Conservation (phyloP, 176 grass and related monocot species). For the Dendrocalamus sinicus region DNA sequence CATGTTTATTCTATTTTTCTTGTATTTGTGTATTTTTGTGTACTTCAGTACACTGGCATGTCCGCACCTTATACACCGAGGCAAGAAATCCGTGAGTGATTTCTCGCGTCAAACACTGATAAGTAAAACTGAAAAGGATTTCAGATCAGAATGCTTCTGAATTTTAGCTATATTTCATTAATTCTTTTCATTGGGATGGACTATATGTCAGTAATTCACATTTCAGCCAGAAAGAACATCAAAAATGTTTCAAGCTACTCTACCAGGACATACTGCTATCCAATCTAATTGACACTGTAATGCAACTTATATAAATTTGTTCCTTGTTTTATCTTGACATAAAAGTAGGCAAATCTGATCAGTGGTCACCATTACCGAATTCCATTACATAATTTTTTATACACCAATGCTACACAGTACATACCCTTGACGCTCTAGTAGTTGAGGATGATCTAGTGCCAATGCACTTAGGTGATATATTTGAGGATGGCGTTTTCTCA, state of each 20-base stretch:
- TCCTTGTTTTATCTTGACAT: not conserved
- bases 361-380: not conserved
- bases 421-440: constrained; percentile 89
- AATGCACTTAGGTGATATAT: constrained; percentile 62
- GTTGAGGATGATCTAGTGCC: constrained; percentile 72
- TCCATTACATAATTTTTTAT: not conserved
- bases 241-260: not conserved
- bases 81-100: too few species aligned
- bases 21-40: too few species aligned
- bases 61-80: too few species aligned
- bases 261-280: not conserved
- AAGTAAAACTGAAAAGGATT: not conserved
- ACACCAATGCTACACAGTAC: constrained; percentile 16
- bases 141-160: constrained; percentile 5
- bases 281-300: not conserved
- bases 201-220: not conserved
- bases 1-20: too few species aligned
- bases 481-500: constrained; percentile 60
- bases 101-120: not conserved
- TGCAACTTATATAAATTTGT: constrained; percentile 15
- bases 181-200: not conserved
- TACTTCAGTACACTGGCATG: too few species aligned
- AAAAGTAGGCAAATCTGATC: not conserved
- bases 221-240: not conserved
- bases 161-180: not conserved